Evolutionary conservation across 2,329 filamentous ascomycete species (phyloP).

Genomic region (Fonsecaea nubica): DNA sequence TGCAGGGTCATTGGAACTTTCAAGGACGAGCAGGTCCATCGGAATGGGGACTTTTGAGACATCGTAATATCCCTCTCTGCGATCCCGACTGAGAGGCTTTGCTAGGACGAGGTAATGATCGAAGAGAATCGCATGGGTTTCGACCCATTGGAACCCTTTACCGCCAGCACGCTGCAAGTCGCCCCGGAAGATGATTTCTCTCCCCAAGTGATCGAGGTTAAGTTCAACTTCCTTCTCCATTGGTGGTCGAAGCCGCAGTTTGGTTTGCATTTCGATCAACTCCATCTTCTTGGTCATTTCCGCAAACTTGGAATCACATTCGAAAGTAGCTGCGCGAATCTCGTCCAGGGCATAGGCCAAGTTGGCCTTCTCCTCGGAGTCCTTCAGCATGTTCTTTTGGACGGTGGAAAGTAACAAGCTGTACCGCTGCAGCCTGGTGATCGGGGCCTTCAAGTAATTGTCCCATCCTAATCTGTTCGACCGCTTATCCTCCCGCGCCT

Average conservation of each 20-base stretch:
- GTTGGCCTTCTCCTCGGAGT: slow-evolving; percentile 89
- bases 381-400: slow-evolving; percentile 79
- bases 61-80: slow-evolving; percentile 83
- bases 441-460: slow-evolving; percentile 89
- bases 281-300: slow-evolving; percentile 92
- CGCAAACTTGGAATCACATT: slow-evolving; percentile 90
- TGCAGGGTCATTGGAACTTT: slow-evolving; percentile 90
- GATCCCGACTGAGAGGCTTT: slow-evolving; percentile 68
- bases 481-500: slow-evolving; percentile 76
- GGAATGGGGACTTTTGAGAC: slow-evolving; percentile 94
- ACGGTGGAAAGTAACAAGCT: slow-evolving; percentile 82
- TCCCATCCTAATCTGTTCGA: slow-evolving; percentile 90
- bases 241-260: slow-evolving; percentile 82
- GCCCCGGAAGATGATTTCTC: slow-evolving; percentile 85
- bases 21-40: slow-evolving; percentile 92
- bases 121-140: slow-evolving; percentile 91
- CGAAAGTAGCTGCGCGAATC: slow-evolving; percentile 84
- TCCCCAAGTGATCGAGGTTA: slow-evolving; percentile 91
- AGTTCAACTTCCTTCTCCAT: slow-evolving; percentile 83
- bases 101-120: slow-evolving; percentile 95
- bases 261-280: slow-evolving; percentile 80
- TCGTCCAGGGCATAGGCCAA: slow-evolving; percentile 85
- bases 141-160: slow-evolving; percentile 89
- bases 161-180: slow-evolving; percentile 88
- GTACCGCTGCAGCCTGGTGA: slow-evolving; percentile 91